Evolutionary conservation across 2,329 filamentous ascomycete species (phyloP).

Genomic region (Pseudocercospora fuligena): DNA sequence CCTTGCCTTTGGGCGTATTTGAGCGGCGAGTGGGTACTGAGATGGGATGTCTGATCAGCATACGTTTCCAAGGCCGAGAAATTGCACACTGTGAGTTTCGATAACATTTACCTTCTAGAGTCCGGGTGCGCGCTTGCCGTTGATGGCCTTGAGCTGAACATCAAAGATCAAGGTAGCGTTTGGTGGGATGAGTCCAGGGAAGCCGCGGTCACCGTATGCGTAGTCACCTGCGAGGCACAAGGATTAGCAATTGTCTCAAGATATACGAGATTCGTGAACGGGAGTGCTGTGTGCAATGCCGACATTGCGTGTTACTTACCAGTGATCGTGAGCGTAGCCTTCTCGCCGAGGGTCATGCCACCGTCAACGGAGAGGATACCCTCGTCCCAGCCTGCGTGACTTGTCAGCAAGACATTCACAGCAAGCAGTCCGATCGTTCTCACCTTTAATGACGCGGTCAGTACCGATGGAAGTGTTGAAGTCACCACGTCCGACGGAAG

Average conservation of each 20-base stretch:
- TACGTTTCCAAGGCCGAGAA: neutral
- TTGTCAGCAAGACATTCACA: slow-evolving; percentile 6
- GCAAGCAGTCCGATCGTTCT: slow-evolving; percentile 7
- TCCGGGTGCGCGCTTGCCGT: slow-evolving; percentile 45
- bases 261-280: neutral
- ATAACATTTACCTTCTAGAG: neutral
- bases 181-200: slow-evolving; percentile 76
- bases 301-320: slow-evolving; percentile 37
- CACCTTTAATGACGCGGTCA: slow-evolving; percentile 86
- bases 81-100: neutral
- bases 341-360: slow-evolving; percentile 89
- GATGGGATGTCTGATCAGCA: neutral
- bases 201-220: slow-evolving; percentile 70
- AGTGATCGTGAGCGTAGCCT: slow-evolving; percentile 80
- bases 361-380: slow-evolving; percentile 63
- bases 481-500: slow-evolving; percentile 75
- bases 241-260: neutral
- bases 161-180: slow-evolving; percentile 80
- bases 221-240: slow-evolving; percentile 52
- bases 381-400: slow-evolving; percentile 60
- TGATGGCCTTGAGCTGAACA: slow-evolving; percentile 70
- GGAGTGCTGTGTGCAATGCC: neutral
- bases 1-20: neutral
- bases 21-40: neutral
- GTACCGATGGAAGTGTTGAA: slow-evolving; percentile 80